Base-by-base conservation (phyloP, 371 early-diverging fungal genomes). In the Cokeromyces recurvatus region DNA sequence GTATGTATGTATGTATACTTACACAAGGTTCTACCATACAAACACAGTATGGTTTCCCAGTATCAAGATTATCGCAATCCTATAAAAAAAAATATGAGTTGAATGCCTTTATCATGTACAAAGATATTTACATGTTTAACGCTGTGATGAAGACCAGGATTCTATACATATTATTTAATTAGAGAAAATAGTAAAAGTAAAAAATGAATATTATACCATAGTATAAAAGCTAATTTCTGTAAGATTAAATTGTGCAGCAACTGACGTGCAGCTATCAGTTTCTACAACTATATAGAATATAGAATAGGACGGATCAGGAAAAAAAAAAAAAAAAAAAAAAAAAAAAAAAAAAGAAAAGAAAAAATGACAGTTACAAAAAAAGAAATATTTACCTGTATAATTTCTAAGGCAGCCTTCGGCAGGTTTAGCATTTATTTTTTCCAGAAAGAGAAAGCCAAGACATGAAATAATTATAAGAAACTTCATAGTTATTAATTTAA, bases 121-220 rank as follows among this genome's bases (percentile, higher is more conserved):
- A 5, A n/a, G 4, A 9, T 34, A 22, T 46, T 55, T 55, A 63
- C 63, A 25, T 63, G 63, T 24, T 39, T 12, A 19, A 16, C 52
- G 42, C 50, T 50, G 35, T 63, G 63, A 27, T 63, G 63, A 44
- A 63, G 59, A 14, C 63, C 63, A 2, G 63, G 63, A 46, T 63
- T 63, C 62, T 61, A 31, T 32, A 15, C 15, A 19, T 17, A 11
- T 29, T 17, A 46, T 14, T 29, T 16, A 31, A 39, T 48, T 10
- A 19, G 12, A 31, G 0, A 16, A n/a, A n/a, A n/a, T n/a, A n/a
- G n/a, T n/a, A n/a, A n/a, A n/a, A n/a, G n/a, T n/a, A n/a, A n/a
- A n/a, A n/a, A n/a, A n/a, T n/a, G n/a, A n/a, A n/a, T n/a, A n/a
- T n/a, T n/a, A 17, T 51, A 61, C 62, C 63, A 63, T 63, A 22